Conservation (phyloP, 2,329 filamentous ascomycete species). For the Neopestalotiopsis sp. region DNA sequence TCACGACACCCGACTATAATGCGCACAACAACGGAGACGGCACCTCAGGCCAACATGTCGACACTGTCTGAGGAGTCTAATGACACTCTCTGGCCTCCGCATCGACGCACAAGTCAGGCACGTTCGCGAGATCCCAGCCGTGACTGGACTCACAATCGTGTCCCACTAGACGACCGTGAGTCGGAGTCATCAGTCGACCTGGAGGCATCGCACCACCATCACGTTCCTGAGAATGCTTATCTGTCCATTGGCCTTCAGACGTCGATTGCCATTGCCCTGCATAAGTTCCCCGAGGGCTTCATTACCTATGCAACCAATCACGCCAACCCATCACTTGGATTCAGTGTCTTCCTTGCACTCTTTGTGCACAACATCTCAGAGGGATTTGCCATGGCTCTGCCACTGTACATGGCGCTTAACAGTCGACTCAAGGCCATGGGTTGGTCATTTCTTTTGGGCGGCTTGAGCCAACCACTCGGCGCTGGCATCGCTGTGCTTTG, state of each 20-base stretch:
- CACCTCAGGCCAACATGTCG: constrained; percentile 27
- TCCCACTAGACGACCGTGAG: constrained; percentile 29
- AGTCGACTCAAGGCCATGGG: constrained; percentile 82
- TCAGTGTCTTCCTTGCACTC: constrained; percentile 92
- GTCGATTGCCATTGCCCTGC: constrained; percentile 90
- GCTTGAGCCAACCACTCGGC: constrained; percentile 84
- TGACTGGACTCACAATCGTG: constrained; percentile 29
- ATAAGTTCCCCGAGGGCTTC: constrained; percentile 89
- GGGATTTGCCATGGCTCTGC: constrained; percentile 91
- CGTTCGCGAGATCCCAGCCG: constrained; percentile 39
- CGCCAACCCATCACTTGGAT: constrained; percentile 84
- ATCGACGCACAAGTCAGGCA: constrained; percentile 31
- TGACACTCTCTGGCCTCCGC: constrained; percentile 21
- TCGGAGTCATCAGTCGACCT: constrained; percentile 43
- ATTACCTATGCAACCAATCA: constrained; percentile 98
- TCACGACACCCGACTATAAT: constrained; percentile 44
- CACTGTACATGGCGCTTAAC: constrained; percentile 87
- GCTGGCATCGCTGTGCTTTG: constrained; percentile 84
- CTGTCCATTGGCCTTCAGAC: constrained; percentile 95
- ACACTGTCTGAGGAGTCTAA: constrained; percentile 35
- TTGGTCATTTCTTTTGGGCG: constrained; percentile 84
- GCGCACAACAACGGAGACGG: constrained; percentile 47
- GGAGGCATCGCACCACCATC: constrained; percentile 79
- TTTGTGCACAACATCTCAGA: constrained; percentile 99
- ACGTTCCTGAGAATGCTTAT: constrained; percentile 93